These are phyloP conservation scores for Chaetomium fimeti DNA, from an alignment of 495 filamentous ascomycete species.

Conservation along the genomic window DNA sequence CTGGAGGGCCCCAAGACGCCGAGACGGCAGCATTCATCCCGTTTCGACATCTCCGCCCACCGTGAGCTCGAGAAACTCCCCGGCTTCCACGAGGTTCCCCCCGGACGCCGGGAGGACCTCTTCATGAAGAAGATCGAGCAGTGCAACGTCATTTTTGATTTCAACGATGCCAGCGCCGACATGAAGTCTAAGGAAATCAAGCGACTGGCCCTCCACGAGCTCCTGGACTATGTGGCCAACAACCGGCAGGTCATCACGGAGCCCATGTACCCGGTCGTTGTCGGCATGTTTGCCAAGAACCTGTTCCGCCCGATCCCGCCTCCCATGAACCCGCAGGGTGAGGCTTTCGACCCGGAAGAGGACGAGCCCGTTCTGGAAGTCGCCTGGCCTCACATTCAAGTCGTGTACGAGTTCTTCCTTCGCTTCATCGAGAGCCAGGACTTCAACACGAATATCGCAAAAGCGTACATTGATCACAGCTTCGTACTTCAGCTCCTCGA, in stretches of 20 bases:
- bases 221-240: conserved; percentile 97
- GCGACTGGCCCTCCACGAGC: conserved; percentile 89
- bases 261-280: conserved; percentile 97
- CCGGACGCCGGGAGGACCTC: conserved; percentile 89
- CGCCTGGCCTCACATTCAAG: conserved; percentile 98
- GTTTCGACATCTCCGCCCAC: conserved; percentile 96
- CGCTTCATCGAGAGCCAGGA: conserved; percentile 99
- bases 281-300: conserved; percentile 99
- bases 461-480: conserved; percentile 95
- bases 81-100: conserved; percentile 98
- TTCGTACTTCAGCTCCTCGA: conserved; percentile 98
- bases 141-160: conserved; percentile 99
- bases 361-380: conserved; percentile 98
- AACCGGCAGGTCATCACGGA: conserved; percentile 98
- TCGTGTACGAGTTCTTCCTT: conserved; percentile 99
- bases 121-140: conserved; percentile 99
- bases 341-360: conserved; percentile 98
- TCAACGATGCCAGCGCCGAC: conserved; percentile 96
- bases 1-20: conserved; percentile 94
- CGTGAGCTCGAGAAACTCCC: conserved; percentile 95
- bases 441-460: conserved; percentile 99
- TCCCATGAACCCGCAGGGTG: conserved; percentile 94
- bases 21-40: conserved; percentile 92
- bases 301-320: conserved; percentile 96
- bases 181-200: conserved; percentile 99